These are phyloP conservation scores for Diaporthe sp. DNA, from an alignment of 2,329 filamentous ascomycete species.

Conservation along the genomic window DNA sequence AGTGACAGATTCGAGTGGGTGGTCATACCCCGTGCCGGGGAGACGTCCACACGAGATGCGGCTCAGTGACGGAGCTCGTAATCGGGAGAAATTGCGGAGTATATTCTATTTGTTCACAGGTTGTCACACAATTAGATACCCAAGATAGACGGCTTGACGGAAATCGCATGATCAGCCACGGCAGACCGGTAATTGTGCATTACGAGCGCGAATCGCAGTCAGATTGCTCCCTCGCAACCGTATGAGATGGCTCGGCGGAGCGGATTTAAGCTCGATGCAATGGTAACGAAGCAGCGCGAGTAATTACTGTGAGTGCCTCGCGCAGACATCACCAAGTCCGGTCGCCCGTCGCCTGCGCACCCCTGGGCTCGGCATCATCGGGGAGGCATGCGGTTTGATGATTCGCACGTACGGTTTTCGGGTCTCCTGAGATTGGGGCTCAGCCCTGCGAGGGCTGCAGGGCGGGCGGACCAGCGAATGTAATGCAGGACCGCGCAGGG, in stretches of 20 bases:
- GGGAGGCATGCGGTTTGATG: not conserved
- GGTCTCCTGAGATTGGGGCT: slow-evolving; percentile 19
- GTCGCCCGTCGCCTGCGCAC: not conserved
- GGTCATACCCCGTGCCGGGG: not conserved
- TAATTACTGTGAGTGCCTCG: not conserved
- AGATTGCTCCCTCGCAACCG: not conserved
- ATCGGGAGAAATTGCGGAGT: slow-evolving; percentile 15
- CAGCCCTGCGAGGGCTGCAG: slow-evolving; percentile 31
- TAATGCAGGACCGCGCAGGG: slow-evolving; percentile 7
- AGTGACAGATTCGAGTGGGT: not conserved
- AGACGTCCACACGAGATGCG: slow-evolving; percentile 13
- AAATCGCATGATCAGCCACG: slow-evolving; percentile 28
- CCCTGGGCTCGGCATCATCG: slow-evolving; percentile 27
- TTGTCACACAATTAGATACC: slow-evolving; percentile 12
- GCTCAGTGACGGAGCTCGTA: slow-evolving; percentile 24
- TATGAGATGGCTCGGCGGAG: slow-evolving; percentile 6
- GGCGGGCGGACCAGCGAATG: slow-evolving; percentile 7
- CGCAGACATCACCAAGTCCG: slow-evolving; percentile 4
- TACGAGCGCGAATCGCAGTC: slow-evolving; percentile 4
- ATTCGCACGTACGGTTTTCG: slow-evolving; percentile 2
- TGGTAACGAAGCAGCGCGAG: slow-evolving; percentile 8
- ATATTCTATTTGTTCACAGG: not conserved
- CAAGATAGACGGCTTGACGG: not conserved
- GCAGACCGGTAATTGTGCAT: slow-evolving; percentile 25
- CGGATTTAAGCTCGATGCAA: slow-evolving; percentile 15